A percentile compares a stretch with the other conserved stretches of the same genome.
These are phyloP conservation scores for Oryza officinalis DNA, from an alignment of 176 grass and related monocot genomes.

Conservation along the genomic window DNA sequence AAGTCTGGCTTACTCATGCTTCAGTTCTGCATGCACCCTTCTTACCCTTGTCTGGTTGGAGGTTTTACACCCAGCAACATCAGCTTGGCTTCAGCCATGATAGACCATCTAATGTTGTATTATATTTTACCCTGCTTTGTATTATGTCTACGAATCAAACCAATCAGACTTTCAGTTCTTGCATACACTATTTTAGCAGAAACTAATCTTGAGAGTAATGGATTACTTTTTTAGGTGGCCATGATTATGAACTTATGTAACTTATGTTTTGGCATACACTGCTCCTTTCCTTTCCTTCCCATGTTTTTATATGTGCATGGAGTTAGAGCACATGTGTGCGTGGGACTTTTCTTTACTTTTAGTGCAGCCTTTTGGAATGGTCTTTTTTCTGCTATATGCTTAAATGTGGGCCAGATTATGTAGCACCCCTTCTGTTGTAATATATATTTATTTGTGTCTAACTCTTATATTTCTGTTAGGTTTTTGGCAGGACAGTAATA, in stretches of 20 bases:
- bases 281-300: not conserved
- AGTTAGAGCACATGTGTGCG: not conserved
- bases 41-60: not conserved
- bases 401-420: not conserved
- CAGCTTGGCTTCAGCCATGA: slow-evolving; percentile 2
- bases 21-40: slow-evolving; percentile 9
- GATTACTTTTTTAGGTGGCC: not conserved
- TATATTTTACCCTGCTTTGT: not conserved
- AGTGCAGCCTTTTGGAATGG: slow-evolving; percentile 4
- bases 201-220: slow-evolving; percentile 17
- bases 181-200: not conserved
- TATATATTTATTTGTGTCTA: slow-evolving; percentile 19
- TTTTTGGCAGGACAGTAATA: slow-evolving; percentile 99
- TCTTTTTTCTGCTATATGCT: slow-evolving; percentile 24
- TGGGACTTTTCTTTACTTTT: slow-evolving; percentile 11
- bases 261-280: not conserved
- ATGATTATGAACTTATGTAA: not conserved
- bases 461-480: slow-evolving; percentile 51
- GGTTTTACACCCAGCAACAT: slow-evolving; percentile 14
- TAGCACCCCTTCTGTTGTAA: slow-evolving; percentile 17
- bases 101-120: slow-evolving; percentile 7
- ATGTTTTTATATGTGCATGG: not conserved
- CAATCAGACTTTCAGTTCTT: slow-evolving; percentile 4
- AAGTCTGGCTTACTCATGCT: slow-evolving; percentile 18
- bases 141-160: not conserved